Base-by-base conservation (phyloP, 306 rosid genomes). In the Hippophae rhamnoides region DNA sequence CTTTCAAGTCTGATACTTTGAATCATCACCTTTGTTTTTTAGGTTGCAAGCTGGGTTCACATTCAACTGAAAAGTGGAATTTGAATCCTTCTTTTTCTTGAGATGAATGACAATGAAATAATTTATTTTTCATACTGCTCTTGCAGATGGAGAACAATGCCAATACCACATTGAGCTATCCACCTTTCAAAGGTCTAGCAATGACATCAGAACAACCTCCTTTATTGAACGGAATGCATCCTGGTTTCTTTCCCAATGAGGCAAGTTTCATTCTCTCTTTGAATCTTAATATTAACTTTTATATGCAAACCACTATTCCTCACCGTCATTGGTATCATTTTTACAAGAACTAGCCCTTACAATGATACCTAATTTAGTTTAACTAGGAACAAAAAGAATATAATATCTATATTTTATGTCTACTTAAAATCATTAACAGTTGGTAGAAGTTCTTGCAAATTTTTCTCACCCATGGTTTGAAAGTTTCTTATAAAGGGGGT, bases 181-280 rank as follows among this genome's bases (percentile, higher is more conserved):
- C 71, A 45, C 73, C 76, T 27, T 56, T 85, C 60, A 72, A 64
- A 62, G 85, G 78, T 64, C 74, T 68, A 69, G 44, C 76, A 61
- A 64, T 68, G 38, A 60, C 83, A 58, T 52, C 86, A 38, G 75
- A 73, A 73, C 67, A 75, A 59, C 84, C 81, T 79, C 66, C 79
- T 42, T 41, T 48, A 53, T 70, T 77, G 83, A 79, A 60, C 44
- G 67, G 54, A 62, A 46, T 43, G 62, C 52, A 59, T 61, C 43
- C 75, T 72, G 68, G 64, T 72, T 78, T 78, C 82, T 69, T 81
- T 77, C 81, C 85, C 70, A 45, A 65, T 60, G 67, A 51, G 90
- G 97, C 83, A 72, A 78, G 67, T 71, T 23, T 27, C 56, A 3
- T 6, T 18, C 6, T 49, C n/a, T 12, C 2, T 9, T 7, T 47